Percentiles rank a stretch among this genome's conserved stretches.
phyloP scores from a whole-genome alignment of 78 protist species.

The Protostelium mycophagum region DNA sequence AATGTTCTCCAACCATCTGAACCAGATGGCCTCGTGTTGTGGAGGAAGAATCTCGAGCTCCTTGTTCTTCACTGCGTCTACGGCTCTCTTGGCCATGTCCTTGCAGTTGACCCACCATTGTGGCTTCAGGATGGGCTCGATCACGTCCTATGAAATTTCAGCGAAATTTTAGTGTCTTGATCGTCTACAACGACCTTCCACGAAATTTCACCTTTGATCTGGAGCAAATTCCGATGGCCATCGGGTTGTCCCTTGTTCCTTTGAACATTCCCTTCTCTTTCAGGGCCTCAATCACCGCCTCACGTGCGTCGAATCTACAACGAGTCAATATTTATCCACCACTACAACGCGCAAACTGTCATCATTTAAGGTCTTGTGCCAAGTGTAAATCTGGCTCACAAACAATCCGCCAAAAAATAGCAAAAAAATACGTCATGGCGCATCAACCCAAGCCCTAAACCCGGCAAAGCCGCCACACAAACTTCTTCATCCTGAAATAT shows the following conservation, averaged over 20 bases:
- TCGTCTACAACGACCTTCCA: not conserved
- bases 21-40: slow-evolving; percentile 47
- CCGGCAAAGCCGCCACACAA: slow-evolving; percentile 43
- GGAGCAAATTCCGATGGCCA: slow-evolving; percentile 73
- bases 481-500: slow-evolving; percentile 14
- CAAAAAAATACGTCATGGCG: not conserved
- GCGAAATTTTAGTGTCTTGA: not conserved
- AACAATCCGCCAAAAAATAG: not conserved
- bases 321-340: not conserved
- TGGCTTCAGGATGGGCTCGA: slow-evolving; percentile 82
- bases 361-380: slow-evolving; percentile 25
- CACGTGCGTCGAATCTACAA: slow-evolving; percentile 74
- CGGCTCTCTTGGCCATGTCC: slow-evolving; percentile 50
- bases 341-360: slow-evolving; percentile 44
- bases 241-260: slow-evolving; percentile 60
- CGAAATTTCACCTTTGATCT: slow-evolving; percentile 25
- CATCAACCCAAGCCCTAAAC: slow-evolving; percentile 11
- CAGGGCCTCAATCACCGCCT: slow-evolving; percentile 67
- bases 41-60: slow-evolving; percentile 76
- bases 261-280: slow-evolving; percentile 26
- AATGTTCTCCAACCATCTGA: slow-evolving; percentile 51
- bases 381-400: not conserved
- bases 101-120: slow-evolving; percentile 94
- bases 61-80: slow-evolving; percentile 49
- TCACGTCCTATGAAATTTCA: slow-evolving; percentile 7